A percentile compares a stretch with the other conserved stretches of the same genome.
These are phyloP conservation scores for Trichosanthes cucumerina DNA, from an alignment of 306 rosid species.

Conservation along the genomic window DNA sequence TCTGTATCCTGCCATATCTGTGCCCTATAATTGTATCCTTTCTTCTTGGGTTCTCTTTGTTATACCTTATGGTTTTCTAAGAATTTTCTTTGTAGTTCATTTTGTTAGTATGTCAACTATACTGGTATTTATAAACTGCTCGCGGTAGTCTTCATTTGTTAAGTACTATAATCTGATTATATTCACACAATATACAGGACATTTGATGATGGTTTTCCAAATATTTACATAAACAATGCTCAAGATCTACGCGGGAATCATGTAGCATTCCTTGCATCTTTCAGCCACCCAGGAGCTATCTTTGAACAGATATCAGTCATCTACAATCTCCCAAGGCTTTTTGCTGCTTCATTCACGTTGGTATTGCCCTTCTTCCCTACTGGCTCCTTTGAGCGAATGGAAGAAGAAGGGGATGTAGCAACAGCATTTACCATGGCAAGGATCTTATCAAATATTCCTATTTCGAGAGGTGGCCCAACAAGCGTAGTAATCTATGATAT, in stretches of 20 bases:
- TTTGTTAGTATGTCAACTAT: not conserved
- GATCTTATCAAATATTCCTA: slow-evolving; percentile 85
- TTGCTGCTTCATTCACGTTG: slow-evolving; percentile 86
- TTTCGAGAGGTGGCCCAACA: slow-evolving; percentile 95
- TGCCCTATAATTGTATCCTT: not conserved
- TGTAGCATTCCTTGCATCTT: slow-evolving; percentile 84
- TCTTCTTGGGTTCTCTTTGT: not conserved
- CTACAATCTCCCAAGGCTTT: slow-evolving; percentile 82
- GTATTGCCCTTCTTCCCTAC: slow-evolving; percentile 98
- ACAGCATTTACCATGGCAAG: slow-evolving; percentile 97
- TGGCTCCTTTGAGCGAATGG: slow-evolving; percentile 98
- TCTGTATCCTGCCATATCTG: not conserved
- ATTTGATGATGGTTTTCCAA: slow-evolving; percentile 93
- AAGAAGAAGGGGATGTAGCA: slow-evolving; percentile 99
- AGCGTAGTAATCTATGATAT: slow-evolving; percentile 88
- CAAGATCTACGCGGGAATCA: slow-evolving; percentile 94
- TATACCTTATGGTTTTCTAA: not conserved
- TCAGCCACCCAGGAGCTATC: slow-evolving; percentile 81
- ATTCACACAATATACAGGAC: slow-evolving; percentile 37
- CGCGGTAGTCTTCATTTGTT: not conserved
- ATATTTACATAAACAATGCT: slow-evolving; percentile 68
- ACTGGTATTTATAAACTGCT: not conserved
- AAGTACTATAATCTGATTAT: not conserved
- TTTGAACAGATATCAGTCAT: slow-evolving; percentile 94
- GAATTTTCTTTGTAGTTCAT: not conserved